Conservation (phyloP, 192 early-diverging fungal genomes). For the Powellomyces hirtus region DNA sequence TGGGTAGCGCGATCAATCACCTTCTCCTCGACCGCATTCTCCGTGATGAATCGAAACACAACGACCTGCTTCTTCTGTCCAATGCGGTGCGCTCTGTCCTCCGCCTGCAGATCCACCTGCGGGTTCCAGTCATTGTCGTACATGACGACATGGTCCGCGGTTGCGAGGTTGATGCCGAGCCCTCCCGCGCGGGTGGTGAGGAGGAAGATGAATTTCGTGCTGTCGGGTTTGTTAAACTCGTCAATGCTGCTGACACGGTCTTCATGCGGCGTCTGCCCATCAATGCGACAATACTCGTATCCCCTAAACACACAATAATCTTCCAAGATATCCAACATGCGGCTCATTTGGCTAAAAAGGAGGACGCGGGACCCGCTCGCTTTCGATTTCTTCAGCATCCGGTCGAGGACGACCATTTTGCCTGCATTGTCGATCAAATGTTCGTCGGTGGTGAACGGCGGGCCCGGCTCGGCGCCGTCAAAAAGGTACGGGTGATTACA, state of each 20-base stretch:
- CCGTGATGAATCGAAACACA: constrained; percentile 94
- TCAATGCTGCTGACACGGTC: constrained; percentile 90
- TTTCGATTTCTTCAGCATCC: constrained; percentile 74
- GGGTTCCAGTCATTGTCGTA: constrained; percentile 94
- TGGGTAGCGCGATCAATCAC: constrained; percentile 96
- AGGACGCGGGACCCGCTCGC: constrained; percentile 91
- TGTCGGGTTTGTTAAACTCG: constrained; percentile 86
- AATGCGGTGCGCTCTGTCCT: constrained; percentile 98
- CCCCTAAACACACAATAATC: constrained; percentile 92
- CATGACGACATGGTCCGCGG: constrained; percentile 93
- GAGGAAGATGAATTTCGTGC: constrained; percentile 94
- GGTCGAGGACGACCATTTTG: constrained; percentile 93
- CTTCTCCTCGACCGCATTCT: constrained; percentile 97
- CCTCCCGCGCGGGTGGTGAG: constrained; percentile 96
- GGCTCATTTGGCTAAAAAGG: constrained; percentile 98
- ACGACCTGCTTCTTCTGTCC: constrained; percentile 98
- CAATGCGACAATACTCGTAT: constrained; percentile 92
- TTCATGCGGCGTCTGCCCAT: constrained; percentile 94
- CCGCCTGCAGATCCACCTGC: constrained; percentile 79
- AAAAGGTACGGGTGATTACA: constrained; percentile 91
- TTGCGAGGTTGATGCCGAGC: constrained; percentile 94
- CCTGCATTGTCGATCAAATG: constrained; percentile 92
- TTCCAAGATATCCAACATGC: constrained; percentile 95
- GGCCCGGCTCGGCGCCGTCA: constrained; percentile 87
- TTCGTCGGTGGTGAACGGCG: constrained; percentile 95